Base-by-base conservation (phyloP, 352 stramenopile genomes). In the Pythium aristosporum region DNA sequence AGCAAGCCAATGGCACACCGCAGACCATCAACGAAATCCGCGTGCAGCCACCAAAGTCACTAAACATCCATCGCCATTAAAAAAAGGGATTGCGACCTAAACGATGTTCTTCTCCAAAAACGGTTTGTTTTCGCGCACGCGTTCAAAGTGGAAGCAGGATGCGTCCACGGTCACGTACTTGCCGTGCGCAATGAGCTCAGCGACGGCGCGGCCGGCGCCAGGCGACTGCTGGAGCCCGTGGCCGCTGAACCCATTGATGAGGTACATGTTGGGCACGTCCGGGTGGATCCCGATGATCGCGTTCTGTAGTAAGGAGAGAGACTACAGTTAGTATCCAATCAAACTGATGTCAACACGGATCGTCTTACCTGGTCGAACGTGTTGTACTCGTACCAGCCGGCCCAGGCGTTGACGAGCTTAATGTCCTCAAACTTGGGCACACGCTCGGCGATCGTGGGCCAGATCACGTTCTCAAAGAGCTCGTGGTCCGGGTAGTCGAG, bases 381-480 rank as follows among this genome's bases (percentile, higher is more conserved):
- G 72, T 95, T 93, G 79, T 88, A 95, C 60, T 95, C 86, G 69
- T 95, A 95, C 69, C 85, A 95, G 9, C 86, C 86, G 30, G 86
- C 78, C 86, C 86, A 95, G 8, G 77, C 68, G 43, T 77, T 88
- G 25, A 90, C n/a, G 3, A 93, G 57, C 63, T 95, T 93, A 65
- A 95, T 85, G 36, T 76, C 79, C 56, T 95, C 84, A 44, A 95
- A 93, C 20, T 80, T 70, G 32, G 85, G 77, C 12, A 95, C 85
- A 25, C 86, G 80, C 49, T 79, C 65, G 3, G 86, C 86, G 43
- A 95, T 89, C 16, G 82, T 91, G 16, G 86, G 86, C 86, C 86
- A 95, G 61, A 93, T 87, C 20, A 88, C 57, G 46, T 91, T 74
- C 47, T 92, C 83, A 43, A 93, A 95, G 41, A 88, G 64, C 4